Evolutionary conservation across 2,329 filamentous ascomycete species (phyloP), one percentile per base, ranked within the genome.

Genomic region (Cladophialophora immunda): DNA sequence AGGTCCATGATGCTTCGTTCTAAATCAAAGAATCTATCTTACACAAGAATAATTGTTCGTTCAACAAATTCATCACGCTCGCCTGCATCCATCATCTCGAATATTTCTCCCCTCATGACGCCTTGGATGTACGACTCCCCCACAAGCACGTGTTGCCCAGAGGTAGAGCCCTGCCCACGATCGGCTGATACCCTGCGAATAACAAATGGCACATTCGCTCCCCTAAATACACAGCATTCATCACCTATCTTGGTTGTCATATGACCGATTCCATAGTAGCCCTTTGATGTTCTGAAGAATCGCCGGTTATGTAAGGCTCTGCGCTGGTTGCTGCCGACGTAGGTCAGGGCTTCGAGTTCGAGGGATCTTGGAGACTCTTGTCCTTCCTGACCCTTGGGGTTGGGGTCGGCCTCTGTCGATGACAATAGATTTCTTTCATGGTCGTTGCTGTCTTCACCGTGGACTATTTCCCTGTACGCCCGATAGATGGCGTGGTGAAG

Each of bases 81-180:
- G 52, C 27, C 52, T n/a, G 15, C 30, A 17, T 54, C 38, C n/a
- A 34, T 32, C 54, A 52, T 50, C 52, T 25, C n/a, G 19, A 58
- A 58, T n/a, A 58, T 30, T 32, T 69, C 64, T 17, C 67, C 64
- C n/a, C 52, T 45, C 64, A 69, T 67, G 9, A 64, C 27, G 1
- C 67, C 64, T 9, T 69, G 67, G 7, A 67, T 47, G 52, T 69
- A 69, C 4, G 59, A 41, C 53, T 69, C 67, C 11, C 67, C 67
- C 22, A 69, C 45, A 27, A 69, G 53, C 36, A 62, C 62, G 5
- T 30, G 22, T 50, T 27, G 36, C 19, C 1, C 32, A 0, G 32
- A 22, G 54, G 19, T 11, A 17, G 27, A 19, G 34, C 15, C 62
- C 6, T 13, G 9, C 3, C 19, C 30, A 45, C 19, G 27, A 27